Conservation (phyloP, 192 early-diverging fungal species). For the Phycomyces blakesleeanus region DNA sequence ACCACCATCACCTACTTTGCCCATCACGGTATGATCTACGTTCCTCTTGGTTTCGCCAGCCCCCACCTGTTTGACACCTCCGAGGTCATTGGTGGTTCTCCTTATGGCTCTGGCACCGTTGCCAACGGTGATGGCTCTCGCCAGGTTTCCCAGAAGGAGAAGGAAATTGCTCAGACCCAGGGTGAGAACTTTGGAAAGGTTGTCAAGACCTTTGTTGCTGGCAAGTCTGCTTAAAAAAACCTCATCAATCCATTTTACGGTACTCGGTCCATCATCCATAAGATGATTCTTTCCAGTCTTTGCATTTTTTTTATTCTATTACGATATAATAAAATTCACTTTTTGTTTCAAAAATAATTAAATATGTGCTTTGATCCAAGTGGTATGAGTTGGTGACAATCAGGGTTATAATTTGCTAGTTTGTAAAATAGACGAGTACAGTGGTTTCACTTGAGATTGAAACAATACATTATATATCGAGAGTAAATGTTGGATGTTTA, state of each 20-base stretch:
- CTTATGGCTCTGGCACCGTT: conserved; percentile 27
- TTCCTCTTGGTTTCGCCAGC: conserved; percentile 63
- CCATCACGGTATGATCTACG: conserved; percentile 76
- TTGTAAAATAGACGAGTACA: no score
- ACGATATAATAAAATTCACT: no score
- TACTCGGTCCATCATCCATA: background rate
- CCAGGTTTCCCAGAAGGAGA: conserved; percentile 59
- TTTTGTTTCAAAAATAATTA: no score
- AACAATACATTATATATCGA: no score
- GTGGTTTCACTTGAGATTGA: no score
- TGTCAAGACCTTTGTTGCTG: conserved; percentile 24
- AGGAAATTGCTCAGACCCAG: conserved; percentile 57
- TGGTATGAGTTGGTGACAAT: no score
- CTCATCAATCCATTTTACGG: background rate
- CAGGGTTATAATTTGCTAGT: no score
- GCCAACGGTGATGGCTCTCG: conserved; percentile 63
- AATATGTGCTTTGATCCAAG: no score
- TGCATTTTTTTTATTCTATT: no score
- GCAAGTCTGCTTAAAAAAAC: conserved; percentile 2
- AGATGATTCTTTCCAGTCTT: no score
- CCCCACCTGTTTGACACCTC: conserved; percentile 45
- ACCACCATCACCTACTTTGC: conserved; percentile 61
- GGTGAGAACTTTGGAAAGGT: conserved; percentile 58
- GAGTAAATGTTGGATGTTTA: no score
- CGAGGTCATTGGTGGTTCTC: conserved; percentile 19